phyloP scores from a whole-genome alignment of 1,139 yeast genomes.

The Suhomyces atakaporum region DNA sequence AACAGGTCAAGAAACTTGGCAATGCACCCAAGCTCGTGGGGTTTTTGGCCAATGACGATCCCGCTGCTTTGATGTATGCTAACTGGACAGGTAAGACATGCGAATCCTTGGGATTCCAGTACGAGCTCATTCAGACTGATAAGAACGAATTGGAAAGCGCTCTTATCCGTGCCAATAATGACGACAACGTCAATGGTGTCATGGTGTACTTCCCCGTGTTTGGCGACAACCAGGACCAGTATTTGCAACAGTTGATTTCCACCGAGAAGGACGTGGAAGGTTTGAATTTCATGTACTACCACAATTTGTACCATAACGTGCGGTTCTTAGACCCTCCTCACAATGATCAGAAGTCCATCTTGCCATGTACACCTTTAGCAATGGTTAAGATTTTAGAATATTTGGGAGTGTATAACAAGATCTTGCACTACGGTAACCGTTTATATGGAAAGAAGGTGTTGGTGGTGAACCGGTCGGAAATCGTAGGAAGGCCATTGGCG shows the following conservation, averaged over 20 bases:
- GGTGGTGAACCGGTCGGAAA: conserved; percentile 89
- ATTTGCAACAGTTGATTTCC: conserved; percentile 85
- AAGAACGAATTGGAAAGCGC: conserved; percentile 86
- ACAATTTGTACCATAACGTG: conserved; percentile 90
- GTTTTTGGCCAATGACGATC: conserved; percentile 86
- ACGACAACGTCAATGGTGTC: conserved; percentile 79
- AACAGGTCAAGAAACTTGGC: conserved; percentile 54
- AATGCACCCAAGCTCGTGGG: conserved; percentile 81
- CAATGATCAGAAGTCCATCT: conserved; percentile 74
- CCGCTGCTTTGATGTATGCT: conserved; percentile 95
- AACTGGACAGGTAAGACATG: conserved; percentile 95
- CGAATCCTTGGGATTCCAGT: conserved; percentile 78
- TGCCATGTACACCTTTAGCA: conserved; percentile 97
- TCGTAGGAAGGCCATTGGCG: conserved; percentile 96
- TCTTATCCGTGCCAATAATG: conserved; percentile 78
- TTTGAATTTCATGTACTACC: conserved; percentile 83
- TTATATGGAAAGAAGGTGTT: conserved; percentile 90
- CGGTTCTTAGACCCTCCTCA: conserved; percentile 73
- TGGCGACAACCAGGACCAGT: conserved; percentile 93
- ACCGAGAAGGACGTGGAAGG: conserved; percentile 96
- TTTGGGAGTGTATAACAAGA: conserved; percentile 79
- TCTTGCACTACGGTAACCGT: conserved; percentile 86
- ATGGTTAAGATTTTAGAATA: conserved; percentile 90
- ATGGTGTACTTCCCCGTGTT: conserved; percentile 99
- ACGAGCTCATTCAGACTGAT: conserved; percentile 70